phyloP scores from a whole-genome alignment of 108 stramenopile genomes.

The Thalassiosira profunda region DNA sequence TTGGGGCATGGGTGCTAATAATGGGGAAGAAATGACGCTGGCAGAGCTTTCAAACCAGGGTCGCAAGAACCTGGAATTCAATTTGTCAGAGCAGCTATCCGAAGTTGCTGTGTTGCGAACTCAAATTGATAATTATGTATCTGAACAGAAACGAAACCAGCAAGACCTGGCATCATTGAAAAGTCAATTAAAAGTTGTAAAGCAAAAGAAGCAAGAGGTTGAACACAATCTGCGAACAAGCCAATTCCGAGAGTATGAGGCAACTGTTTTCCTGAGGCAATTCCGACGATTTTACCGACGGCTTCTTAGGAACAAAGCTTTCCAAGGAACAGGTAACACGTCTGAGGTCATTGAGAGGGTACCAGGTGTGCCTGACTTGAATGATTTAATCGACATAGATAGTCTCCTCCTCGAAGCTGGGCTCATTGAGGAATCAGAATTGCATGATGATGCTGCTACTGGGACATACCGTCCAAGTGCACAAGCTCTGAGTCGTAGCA shows the following conservation, averaged over 20 bases:
- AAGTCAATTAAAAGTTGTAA: conserved; percentile 53
- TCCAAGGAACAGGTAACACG: conserved; percentile 68
- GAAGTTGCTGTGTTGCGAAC: conserved; percentile 72
- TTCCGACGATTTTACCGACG: conserved; percentile 83
- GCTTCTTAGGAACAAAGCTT: conserved; percentile 68
- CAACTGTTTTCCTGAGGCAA: conserved; percentile 84
- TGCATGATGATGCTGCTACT: conserved; percentile 62
- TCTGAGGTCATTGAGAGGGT: conserved; percentile 60
- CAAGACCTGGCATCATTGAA: conserved; percentile 59
- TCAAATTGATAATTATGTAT: conserved; percentile 63
- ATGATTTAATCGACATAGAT: conserved; percentile 83
- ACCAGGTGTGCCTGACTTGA: conserved; percentile 77
- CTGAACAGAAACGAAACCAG: conserved; percentile 61
- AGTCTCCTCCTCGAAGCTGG: conserved; percentile 83
- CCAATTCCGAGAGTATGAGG: conserved; percentile 91
- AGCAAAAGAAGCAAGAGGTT: conserved; percentile 59
- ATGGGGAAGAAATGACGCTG: conserved; percentile 20
- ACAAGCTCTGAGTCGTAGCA: conserved; percentile 44
- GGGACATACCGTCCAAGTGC: conserved; percentile 58
- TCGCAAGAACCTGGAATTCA: conserved; percentile 47
- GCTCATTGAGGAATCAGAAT: conserved; percentile 79
- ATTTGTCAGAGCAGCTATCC: conserved; percentile 55
- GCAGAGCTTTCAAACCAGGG: conserved; percentile 31
- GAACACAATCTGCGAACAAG: conserved; percentile 78
- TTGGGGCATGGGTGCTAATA: not conserved